Evolutionary conservation across 352 stramenopile genomes (phyloP).

Genomic region (Phytophthora sp.): DNA sequence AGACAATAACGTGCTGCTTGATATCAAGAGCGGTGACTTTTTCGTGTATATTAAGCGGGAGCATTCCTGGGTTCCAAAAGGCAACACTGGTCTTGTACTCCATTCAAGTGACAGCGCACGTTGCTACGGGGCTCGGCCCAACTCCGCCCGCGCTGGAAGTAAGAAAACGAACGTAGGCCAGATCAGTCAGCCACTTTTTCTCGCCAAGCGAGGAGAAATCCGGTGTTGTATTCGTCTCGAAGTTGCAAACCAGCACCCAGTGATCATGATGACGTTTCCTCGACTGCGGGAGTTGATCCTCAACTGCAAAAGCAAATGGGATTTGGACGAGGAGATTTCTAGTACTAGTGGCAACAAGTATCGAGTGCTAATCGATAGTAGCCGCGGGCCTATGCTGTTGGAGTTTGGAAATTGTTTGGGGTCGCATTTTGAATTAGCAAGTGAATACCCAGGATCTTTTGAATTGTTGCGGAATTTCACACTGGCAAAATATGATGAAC

Average conservation of each 20-base stretch:
- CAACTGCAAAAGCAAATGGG: conserved; percentile 80
- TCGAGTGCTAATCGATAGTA: conserved; percentile 80
- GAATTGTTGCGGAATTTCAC: conserved; percentile 66
- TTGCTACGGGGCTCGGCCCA: conserved; percentile 64
- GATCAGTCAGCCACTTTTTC: conserved; percentile 48
- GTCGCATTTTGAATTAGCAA: conserved; percentile 62
- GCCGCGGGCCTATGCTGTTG: conserved; percentile 73
- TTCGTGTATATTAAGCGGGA: conserved; percentile 52
- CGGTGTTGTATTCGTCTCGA: conserved; percentile 75
- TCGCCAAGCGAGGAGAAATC: conserved; percentile 65
- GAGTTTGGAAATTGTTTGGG: conserved; percentile 86
- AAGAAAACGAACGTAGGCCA: conserved; percentile 43
- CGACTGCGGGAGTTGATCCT: conserved; percentile 59
- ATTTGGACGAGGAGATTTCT: conserved; percentile 79
- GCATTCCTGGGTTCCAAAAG: conserved; percentile 63
- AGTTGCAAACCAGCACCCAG: conserved; percentile 45
- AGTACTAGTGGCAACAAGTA: conserved; percentile 79
- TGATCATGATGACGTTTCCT: conserved; percentile 39
- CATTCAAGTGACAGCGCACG: conserved; percentile 66
- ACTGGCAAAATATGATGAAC: conserved; percentile 58
- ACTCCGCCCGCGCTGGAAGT: conserved; percentile 65
- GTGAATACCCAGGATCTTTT: conserved; percentile 61
- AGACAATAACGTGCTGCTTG: conserved; percentile 56
- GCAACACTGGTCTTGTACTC: conserved; percentile 76
- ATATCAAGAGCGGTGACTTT: conserved; percentile 78